These are phyloP conservation scores for Aureobasidium sp. DNA, from an alignment of 2,329 filamentous ascomycete species.

Conservation along the genomic window DNA sequence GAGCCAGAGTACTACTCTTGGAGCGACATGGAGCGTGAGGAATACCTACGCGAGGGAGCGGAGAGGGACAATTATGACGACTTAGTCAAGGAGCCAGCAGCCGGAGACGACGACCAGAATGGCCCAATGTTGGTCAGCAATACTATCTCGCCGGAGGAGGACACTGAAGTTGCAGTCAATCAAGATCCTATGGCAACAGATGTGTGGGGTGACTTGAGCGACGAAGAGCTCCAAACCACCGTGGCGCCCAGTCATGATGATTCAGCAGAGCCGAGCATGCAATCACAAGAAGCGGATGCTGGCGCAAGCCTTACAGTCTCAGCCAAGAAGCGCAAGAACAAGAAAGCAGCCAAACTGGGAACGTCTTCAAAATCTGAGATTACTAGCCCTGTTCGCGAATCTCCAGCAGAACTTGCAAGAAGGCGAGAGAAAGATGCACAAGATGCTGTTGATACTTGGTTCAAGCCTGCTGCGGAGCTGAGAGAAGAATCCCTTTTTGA, in stretches of 20 bases:
- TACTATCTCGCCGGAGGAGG: neutral
- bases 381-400: constrained; percentile 16
- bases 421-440: constrained; percentile 22
- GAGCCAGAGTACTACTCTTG: constrained; percentile 31
- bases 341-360: constrained; percentile 21
- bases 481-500: neutral
- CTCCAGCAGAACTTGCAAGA: constrained; percentile 20
- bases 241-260: neutral
- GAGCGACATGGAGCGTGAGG: constrained; percentile 29
- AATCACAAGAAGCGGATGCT: neutral
- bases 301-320: neutral
- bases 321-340: constrained; percentile 27
- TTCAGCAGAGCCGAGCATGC: neutral
- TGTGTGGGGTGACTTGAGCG: constrained; percentile 12
- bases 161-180: neutral
- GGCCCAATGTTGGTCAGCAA: neutral
- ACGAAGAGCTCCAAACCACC: neutral
- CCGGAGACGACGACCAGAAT: neutral
- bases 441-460: constrained; percentile 24
- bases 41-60: constrained; percentile 20
- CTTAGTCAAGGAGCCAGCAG: neutral
- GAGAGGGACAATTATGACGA: neutral
- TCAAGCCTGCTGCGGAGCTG: constrained; percentile 10
- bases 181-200: constrained; percentile 11
- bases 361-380: constrained; percentile 18